phyloP scores from a whole-genome alignment of 169 alveolate genomes.

The Toxoplasma gondii region DNA sequence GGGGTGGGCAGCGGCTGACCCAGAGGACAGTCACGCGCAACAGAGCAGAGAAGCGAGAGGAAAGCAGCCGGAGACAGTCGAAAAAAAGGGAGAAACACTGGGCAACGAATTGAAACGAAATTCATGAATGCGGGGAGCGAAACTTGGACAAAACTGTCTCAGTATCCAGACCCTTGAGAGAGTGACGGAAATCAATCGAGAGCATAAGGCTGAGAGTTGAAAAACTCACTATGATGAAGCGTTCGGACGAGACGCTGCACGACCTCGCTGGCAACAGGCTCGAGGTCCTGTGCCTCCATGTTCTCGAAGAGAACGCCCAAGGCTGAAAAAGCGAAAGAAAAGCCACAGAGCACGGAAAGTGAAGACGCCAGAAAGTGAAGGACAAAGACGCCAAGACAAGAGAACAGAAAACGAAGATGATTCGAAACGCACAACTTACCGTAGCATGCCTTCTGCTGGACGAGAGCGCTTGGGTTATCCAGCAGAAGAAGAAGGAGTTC shows the following conservation, averaged over 20 bases:
- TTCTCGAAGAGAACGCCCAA: conserved; percentile 43
- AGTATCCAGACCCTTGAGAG: not conserved
- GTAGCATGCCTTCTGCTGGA: conserved; percentile 51
- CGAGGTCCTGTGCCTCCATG: conserved; percentile 38
- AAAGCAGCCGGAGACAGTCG: too few species aligned
- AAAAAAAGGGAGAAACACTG: too few species aligned
- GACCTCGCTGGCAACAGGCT: conserved; percentile 23
- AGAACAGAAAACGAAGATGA: not conserved
- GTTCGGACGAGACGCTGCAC: conserved; percentile 37
- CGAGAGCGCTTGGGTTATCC: conserved; percentile 36
- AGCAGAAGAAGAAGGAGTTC: conserved; percentile 30
- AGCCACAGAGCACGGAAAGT: not conserved
- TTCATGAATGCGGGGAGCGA: not conserved
- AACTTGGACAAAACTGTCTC: not conserved
- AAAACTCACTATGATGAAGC: conserved; percentile 39
- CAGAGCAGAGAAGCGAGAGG: too few species aligned
- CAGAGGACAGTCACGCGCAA: too few species aligned
- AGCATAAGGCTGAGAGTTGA: not conserved
- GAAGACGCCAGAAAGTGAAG: not conserved
- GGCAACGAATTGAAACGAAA: too few species aligned
- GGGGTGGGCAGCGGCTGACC: too few species aligned
- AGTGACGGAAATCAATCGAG: not conserved
- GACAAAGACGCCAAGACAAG: not conserved
- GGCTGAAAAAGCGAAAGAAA: conserved; percentile 3
- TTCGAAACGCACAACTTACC: not conserved